These are phyloP conservation scores for Perkinsela sp. DNA, from an alignment of 208 protist genomes.

Conservation along the genomic window DNA sequence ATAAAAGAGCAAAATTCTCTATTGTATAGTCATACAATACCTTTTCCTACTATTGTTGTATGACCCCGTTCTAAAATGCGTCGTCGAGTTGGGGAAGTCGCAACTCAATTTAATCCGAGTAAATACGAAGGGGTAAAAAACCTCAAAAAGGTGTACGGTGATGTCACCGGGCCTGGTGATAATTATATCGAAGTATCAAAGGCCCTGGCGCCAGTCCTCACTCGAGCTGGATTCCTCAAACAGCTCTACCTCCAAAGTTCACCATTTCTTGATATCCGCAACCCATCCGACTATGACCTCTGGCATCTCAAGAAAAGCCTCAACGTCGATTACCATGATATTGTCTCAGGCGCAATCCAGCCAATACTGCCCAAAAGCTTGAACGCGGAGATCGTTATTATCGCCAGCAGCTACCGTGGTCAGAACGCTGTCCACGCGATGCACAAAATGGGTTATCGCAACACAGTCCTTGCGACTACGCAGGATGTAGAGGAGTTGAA, in stretches of 20 bases:
- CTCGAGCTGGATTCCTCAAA: not conserved
- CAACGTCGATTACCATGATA: not conserved
- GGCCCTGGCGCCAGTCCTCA: constrained; percentile 13
- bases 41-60: no score
- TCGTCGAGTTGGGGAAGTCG: not conserved
- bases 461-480: not conserved
- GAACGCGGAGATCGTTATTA: not conserved
- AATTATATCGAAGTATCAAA: not conserved
- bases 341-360: not conserved
- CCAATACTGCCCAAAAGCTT: not conserved
- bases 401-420: not conserved
- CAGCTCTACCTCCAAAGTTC: not conserved
- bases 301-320: not conserved
- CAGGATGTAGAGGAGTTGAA: not conserved
- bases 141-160: not conserved
- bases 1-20: not conserved
- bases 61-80: not conserved
- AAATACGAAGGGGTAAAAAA: not conserved
- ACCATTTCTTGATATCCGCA: not conserved
- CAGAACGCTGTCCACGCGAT: not conserved
- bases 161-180: not conserved
- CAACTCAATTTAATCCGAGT: not conserved
- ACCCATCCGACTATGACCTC: not conserved
- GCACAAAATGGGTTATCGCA: not conserved
- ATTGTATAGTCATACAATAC: no score